phyloP scores from a whole-genome alignment of 495 filamentous ascomycete species.

The Penicillium arizonense region DNA sequence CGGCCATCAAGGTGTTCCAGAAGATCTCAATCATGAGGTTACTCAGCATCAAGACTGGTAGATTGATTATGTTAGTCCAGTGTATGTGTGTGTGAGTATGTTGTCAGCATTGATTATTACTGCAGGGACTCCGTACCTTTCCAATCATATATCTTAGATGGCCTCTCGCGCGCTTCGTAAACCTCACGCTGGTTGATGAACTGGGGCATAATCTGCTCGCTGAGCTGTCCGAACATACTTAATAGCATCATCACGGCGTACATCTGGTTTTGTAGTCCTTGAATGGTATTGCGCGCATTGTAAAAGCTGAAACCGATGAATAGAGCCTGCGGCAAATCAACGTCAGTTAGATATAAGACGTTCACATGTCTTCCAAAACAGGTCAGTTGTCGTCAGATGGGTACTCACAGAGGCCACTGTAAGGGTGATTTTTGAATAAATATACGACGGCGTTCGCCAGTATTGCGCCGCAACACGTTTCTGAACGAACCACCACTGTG shows the following conservation, averaged over 20 bases:
- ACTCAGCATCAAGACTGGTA: slow-evolving; percentile 47
- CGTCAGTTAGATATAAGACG: slow-evolving; percentile 44
- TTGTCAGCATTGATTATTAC: not conserved
- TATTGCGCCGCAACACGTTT: slow-evolving; percentile 47
- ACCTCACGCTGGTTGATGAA: slow-evolving; percentile 60
- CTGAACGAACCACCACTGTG: slow-evolving; percentile 20
- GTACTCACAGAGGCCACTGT: not conserved
- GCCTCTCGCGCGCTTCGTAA: slow-evolving; percentile 63
- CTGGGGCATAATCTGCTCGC: slow-evolving; percentile 68
- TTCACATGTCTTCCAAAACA: not conserved
- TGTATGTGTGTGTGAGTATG: not conserved
- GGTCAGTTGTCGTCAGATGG: not conserved
- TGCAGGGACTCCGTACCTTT: slow-evolving; percentile 7
- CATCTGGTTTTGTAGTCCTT: slow-evolving; percentile 82
- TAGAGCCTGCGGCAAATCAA: slow-evolving; percentile 35
- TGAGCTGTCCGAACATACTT: slow-evolving; percentile 68
- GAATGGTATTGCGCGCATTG: slow-evolving; percentile 61
- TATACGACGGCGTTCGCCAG: slow-evolving; percentile 41
- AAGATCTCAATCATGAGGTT: slow-evolving; percentile 9
- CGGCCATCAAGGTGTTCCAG: slow-evolving; percentile 36
- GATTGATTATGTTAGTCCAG: not conserved
- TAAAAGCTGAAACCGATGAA: slow-evolving; percentile 86
- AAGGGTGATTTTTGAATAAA: slow-evolving; percentile 9
- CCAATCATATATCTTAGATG: slow-evolving; percentile 66
- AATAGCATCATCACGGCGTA: slow-evolving; percentile 80